Evolutionary conservation across 148 eudicot species (phyloP).

Genomic region (Nepenthes gracilis): DNA sequence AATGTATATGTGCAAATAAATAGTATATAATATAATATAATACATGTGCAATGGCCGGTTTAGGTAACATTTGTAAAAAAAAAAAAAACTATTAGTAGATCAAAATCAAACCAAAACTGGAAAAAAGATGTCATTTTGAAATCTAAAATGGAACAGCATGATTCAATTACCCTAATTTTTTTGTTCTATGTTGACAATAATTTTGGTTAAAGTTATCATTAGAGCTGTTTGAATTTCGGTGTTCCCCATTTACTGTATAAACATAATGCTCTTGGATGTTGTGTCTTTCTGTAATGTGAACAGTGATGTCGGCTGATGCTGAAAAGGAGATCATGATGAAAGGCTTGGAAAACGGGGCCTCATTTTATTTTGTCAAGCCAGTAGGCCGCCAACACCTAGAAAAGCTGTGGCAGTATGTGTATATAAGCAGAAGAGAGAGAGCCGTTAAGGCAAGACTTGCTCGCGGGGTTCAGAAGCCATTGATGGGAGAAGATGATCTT

Average conservation of each 20-base stretch:
- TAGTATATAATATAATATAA: too few species aligned
- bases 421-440: not conserved
- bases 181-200: not conserved
- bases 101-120: too few species aligned
- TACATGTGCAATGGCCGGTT: too few species aligned
- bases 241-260: not conserved
- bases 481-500: not conserved
- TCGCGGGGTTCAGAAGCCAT: not conserved
- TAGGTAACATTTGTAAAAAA: too few species aligned
- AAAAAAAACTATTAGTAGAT: too few species aligned
- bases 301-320: conserved; percentile 58
- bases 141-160: not conserved
- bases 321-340: conserved; percentile 14
- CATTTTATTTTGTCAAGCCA: conserved; percentile 42
- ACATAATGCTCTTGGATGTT: too few species aligned
- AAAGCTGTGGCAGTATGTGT: conserved; percentile 43
- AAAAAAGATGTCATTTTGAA: too few species aligned
- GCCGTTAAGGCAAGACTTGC: not conserved
- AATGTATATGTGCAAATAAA: too few species aligned
- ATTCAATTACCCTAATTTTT: not conserved
- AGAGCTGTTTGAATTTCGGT: not conserved
- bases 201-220: not conserved
- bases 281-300: not conserved
- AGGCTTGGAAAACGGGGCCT: conserved; percentile 38
- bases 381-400: conserved; percentile 18